Percentiles rank a stretch among this genome's conserved stretches.
Evolutionary conservation across 345 rosid genomes (phyloP).

Genomic region (Punica granatum): DNA sequence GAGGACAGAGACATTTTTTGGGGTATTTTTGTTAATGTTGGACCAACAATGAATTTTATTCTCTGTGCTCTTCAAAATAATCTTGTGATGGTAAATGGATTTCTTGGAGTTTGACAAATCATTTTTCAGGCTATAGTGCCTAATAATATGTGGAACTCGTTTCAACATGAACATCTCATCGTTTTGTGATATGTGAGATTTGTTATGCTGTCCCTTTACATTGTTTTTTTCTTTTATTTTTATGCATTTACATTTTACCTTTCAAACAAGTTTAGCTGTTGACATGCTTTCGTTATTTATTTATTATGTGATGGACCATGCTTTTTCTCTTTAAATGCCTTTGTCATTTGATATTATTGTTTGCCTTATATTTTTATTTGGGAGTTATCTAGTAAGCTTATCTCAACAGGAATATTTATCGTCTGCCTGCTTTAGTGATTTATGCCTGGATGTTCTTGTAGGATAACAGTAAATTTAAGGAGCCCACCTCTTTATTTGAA

Average conservation of each 20-base stretch:
- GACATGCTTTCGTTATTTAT: background rate
- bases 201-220: background rate
- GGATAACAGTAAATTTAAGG: slow-evolving; percentile 61
- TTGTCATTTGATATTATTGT: background rate
- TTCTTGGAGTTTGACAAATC: background rate
- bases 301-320: background rate
- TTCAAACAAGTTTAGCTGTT: background rate
- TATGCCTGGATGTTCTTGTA: slow-evolving; percentile 24
- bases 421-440: slow-evolving; percentile 13
- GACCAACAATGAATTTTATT: background rate
- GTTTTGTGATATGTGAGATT: background rate
- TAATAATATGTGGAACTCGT: background rate
- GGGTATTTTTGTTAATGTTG: background rate
- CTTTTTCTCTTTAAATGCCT: background rate
- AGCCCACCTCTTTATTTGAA: slow-evolving; percentile 78
- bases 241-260: background rate
- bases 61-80: background rate
- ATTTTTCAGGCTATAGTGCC: background rate
- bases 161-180: background rate
- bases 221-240: background rate
- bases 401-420: background rate
- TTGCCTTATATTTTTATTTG: background rate
- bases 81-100: background rate
- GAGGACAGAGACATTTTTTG: no score
- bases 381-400: background rate